phyloP scores from a whole-genome alignment of 1,284 basidiomycete species.

The Porphyrellus sp. region DNA sequence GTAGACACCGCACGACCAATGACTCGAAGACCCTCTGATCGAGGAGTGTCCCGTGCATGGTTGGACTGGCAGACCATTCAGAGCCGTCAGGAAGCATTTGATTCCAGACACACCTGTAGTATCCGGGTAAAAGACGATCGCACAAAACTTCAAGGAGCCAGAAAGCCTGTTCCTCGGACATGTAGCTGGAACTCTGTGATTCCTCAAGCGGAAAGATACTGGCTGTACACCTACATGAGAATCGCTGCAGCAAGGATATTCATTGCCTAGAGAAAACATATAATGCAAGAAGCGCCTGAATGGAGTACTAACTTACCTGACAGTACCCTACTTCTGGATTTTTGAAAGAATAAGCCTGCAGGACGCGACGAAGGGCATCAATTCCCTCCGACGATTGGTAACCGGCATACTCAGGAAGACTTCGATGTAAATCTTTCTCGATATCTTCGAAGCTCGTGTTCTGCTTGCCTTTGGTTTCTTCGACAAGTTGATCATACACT shows the following conservation, averaged over 20 bases:
- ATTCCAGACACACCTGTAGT: constrained; percentile 76
- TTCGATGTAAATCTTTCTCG: constrained; percentile 96
- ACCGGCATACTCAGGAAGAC: constrained; percentile 91
- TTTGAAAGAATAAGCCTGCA: constrained; percentile 96
- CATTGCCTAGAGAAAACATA: constrained; percentile 65
- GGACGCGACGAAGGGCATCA: constrained; percentile 78
- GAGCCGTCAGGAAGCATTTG: background rate
- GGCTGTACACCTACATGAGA: constrained; percentile 63
- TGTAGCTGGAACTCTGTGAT: constrained; percentile 62
- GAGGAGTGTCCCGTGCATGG: constrained; percentile 97
- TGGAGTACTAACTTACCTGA: constrained; percentile 48
- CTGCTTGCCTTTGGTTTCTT: constrained; percentile 76
- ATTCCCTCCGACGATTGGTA: constrained; percentile 91
- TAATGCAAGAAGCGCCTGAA: constrained; percentile 1
- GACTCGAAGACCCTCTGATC: constrained; percentile 98
- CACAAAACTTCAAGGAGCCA: constrained; percentile 97
- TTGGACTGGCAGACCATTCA: constrained; percentile 56
- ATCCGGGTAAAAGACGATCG: constrained; percentile 92
- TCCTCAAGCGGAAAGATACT: constrained; percentile 8
- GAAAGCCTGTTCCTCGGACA: constrained; percentile 99
- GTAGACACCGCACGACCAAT: constrained; percentile 86
- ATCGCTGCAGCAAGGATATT: constrained; percentile 92
- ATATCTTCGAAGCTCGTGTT: constrained; percentile 97
- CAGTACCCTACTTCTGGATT: constrained; percentile 93
- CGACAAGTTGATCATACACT: constrained; percentile 77